phyloP scores from a whole-genome alignment of 1,284 basidiomycete species.

The Fomitopsis schrenkii region DNA sequence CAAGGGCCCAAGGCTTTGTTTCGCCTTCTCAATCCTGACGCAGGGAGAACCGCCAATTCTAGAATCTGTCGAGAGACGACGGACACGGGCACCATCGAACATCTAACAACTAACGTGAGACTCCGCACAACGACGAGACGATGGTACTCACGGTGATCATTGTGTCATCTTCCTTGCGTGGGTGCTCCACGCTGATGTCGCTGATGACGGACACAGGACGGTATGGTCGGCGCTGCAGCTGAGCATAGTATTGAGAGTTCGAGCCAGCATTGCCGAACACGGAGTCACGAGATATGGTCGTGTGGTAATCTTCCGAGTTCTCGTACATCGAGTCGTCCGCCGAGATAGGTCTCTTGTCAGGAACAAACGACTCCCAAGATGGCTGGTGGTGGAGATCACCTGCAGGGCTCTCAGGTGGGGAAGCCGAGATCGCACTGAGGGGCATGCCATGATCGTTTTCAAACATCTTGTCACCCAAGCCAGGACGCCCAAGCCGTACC shows the following conservation, averaged over 20 bases:
- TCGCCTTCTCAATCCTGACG: slow-evolving; percentile 58
- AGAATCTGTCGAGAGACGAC: slow-evolving; percentile 61
- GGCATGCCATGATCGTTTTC: slow-evolving; percentile 57
- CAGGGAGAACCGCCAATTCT: slow-evolving; percentile 71
- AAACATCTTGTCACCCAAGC: slow-evolving; percentile 87
- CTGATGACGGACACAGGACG: slow-evolving; percentile 65
- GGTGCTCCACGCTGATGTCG: slow-evolving; percentile 44
- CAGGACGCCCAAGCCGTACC: slow-evolving; percentile 61
- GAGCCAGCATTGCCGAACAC: slow-evolving; percentile 57
- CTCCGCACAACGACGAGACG: not conserved
- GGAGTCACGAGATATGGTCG: slow-evolving; percentile 53
- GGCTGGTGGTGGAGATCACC: slow-evolving; percentile 17
- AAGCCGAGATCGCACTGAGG: slow-evolving; percentile 65
- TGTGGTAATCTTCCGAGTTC: slow-evolving; percentile 44
- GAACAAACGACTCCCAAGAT: slow-evolving; percentile 22
- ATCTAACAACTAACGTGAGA: slow-evolving; percentile 40
- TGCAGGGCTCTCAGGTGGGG: slow-evolving; percentile 46
- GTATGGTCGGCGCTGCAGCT: slow-evolving; percentile 36
- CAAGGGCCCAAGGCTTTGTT: slow-evolving; percentile 32
- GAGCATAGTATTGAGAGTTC: slow-evolving; percentile 25
- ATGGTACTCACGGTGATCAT: slow-evolving; percentile 64
- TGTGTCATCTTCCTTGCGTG: slow-evolving; percentile 66
- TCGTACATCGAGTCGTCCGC: slow-evolving; percentile 65
- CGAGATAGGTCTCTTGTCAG: slow-evolving; percentile 24
- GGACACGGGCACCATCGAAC: slow-evolving; percentile 71